Evolutionary conservation across 176 grass and related monocot genomes (phyloP), one percentile per base, ranked within the genome.

Genomic region (Dactylis glomerata): DNA sequence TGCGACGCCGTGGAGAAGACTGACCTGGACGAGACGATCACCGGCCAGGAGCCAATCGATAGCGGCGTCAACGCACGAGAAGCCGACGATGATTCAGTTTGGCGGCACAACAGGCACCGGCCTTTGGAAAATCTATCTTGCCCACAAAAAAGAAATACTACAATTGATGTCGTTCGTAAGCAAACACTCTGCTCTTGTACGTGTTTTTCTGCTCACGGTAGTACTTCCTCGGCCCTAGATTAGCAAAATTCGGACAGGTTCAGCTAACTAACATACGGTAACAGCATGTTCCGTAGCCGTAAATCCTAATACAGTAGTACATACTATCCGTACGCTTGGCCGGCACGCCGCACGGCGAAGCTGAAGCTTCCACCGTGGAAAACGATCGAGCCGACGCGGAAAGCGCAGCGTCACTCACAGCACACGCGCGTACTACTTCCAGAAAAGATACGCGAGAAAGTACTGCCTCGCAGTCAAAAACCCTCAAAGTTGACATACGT

Each of bases 401-500:
- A 79, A 88, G 76, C 14, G 65, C 33, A 26, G 75, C 56, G 66
- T 64, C 81, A 83, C 66, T 72, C 81, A 80, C 44, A 46, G 82
- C 46, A 15, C 46, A 81, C 68, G 46, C 52, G 31, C 63, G 44
- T 12, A 1, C 44, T n/a, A 44, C 5, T 44, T 15, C 45, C 15
- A 58, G 55, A 58, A 28, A 62, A 26, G 23, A 62, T 62, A 11
- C 12, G 10, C 0, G 12, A 32, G 38, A 71, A 11, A 72, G 40
- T 16, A 44, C 2, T 36, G 62, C 41, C 26, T 10, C 11, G 24
- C 38, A 5, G 68, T 72, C 3, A 47, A 73, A 19, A 72, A 16
- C 40, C 68, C 3, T 2, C 16, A 15, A n/a, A n/a, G 58, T 68
- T 10, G 11, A 1, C 30, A 4, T n/a, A 11, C 64, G 32, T 68